Evolutionary conservation across 805 yeast genomes (phyloP).

Genomic region (Saccharomycopsis fibuligera): DNA sequence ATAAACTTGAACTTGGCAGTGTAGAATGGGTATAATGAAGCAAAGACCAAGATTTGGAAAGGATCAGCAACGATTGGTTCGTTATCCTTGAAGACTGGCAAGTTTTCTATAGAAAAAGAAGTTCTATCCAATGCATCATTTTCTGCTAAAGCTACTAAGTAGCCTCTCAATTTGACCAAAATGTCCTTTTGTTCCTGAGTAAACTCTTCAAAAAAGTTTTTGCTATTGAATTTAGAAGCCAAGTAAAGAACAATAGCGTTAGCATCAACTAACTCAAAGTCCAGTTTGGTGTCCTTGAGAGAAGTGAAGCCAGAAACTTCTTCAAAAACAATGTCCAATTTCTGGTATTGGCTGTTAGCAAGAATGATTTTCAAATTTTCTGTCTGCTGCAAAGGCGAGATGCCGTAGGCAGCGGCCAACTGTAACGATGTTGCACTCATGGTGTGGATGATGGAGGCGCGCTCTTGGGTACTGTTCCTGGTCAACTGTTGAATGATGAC

Average conservation of each 20-base stretch:
- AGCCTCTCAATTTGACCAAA: conserved; percentile 11
- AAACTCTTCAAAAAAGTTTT: conserved; percentile 5
- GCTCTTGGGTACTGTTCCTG: no score
- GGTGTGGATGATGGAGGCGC: no score
- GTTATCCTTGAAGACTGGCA: conserved; percentile 16
- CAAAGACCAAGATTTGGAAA: conserved; percentile 41
- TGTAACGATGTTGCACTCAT: neutral
- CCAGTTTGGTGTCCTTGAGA: conserved; percentile 31
- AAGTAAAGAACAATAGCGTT: conserved; percentile 52
- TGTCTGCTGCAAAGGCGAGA: conserved; percentile 8
- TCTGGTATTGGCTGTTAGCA: conserved; percentile 13
- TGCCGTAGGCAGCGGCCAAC: conserved; percentile 6
- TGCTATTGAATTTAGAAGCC: conserved; percentile 28
- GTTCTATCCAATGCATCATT: conserved; percentile 32
- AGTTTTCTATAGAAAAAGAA: conserved; percentile 9
- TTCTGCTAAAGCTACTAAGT: conserved; percentile 14
- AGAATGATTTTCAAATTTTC: conserved; percentile 19
- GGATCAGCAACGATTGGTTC: conserved; percentile 17
- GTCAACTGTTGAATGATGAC: no score
- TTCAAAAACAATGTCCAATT: neutral
- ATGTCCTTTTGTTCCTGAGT: conserved; percentile 1
- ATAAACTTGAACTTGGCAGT: conserved; percentile 18
- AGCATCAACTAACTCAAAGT: conserved; percentile 45
- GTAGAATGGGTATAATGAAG: conserved; percentile 37
- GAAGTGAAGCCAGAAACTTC: conserved; percentile 25